Evolutionary conservation across 1,139 yeast genomes (phyloP).

Genomic region (Kluyveromyces sp.): DNA sequence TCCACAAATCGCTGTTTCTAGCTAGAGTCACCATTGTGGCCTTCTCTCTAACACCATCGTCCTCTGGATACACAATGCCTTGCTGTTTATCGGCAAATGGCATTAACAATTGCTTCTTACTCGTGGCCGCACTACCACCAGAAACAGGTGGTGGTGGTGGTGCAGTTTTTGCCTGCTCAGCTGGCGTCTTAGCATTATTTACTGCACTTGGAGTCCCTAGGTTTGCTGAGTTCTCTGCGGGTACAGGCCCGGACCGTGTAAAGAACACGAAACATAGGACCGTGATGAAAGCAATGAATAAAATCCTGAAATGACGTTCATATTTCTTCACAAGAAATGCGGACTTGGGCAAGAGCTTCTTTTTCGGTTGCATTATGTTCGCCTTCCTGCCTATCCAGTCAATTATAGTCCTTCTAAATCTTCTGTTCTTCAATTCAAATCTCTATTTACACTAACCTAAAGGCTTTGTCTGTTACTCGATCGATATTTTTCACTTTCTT

Average conservation of each 20-base stretch:
- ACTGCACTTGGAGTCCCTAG: background rate
- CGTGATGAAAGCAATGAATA: conserved; percentile 20
- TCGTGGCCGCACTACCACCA: background rate
- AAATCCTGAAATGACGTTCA: conserved; percentile 18
- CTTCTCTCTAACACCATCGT: conserved; percentile 37
- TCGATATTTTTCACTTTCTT: too few species aligned
- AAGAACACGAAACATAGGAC: conserved; percentile 22
- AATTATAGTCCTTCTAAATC: too few species aligned
- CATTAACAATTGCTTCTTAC: conserved; percentile 9
- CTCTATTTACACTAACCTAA: too few species aligned
- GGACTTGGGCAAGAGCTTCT: conserved; percentile 28
- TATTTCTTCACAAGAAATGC: conserved; percentile 25
- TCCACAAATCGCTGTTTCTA: conserved; percentile 60
- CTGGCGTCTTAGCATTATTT: background rate
- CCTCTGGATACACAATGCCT: conserved; percentile 23
- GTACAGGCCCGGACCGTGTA: conserved; percentile 11
- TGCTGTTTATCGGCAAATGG: conserved; percentile 27
- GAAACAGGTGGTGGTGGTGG: background rate
- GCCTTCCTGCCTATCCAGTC: background rate
- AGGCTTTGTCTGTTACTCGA: too few species aligned
- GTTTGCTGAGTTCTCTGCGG: background rate
- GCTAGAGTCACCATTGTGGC: conserved; percentile 74
- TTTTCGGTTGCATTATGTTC: conserved; percentile 12
- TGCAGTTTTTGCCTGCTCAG: background rate
- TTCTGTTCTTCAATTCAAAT: too few species aligned